Evolutionary conservation across 1,284 basidiomycete species (phyloP).

Genomic region (Ceratobasidium sp.): DNA sequence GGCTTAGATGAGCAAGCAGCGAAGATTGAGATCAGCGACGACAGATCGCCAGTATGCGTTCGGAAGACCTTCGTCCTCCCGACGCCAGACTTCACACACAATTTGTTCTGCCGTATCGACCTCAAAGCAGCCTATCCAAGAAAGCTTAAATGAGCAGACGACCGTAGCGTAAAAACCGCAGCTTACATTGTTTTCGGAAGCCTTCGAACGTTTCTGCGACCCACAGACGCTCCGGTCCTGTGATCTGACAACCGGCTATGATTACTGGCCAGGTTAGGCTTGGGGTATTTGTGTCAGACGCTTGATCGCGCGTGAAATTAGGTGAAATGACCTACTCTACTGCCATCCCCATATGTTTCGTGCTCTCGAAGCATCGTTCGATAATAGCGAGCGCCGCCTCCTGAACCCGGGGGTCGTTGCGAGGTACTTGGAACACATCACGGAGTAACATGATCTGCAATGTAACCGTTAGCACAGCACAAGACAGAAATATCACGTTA

Average conservation of each 20-base stretch:
- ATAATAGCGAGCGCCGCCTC: conserved; percentile 52
- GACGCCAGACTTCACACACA: conserved; percentile 59
- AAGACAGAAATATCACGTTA: background rate
- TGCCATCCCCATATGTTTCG: conserved; percentile 52
- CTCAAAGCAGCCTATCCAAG: conserved; percentile 59
- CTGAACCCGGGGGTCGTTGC: conserved; percentile 57
- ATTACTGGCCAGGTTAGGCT: conserved; percentile 61
- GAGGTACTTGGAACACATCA: conserved; percentile 57
- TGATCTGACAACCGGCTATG: conserved; percentile 59
- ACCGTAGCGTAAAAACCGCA: conserved; percentile 13
- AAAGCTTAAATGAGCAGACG: background rate
- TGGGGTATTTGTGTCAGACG: conserved; percentile 15
- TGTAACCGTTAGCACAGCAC: conserved; percentile 40
- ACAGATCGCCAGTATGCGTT: conserved; percentile 57
- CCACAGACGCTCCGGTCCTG: conserved; percentile 55
- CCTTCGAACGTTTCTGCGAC: conserved; percentile 58
- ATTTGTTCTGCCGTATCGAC: conserved; percentile 62
- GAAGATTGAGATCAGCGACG: conserved; percentile 56
- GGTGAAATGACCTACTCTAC: conserved; percentile 52
- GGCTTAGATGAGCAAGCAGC: conserved; percentile 53
- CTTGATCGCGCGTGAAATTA: conserved; percentile 31
- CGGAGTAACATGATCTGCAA: conserved; percentile 59
- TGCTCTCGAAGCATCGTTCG: conserved; percentile 52
- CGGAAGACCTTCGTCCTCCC: conserved; percentile 55
- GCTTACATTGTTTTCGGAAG: conserved; percentile 56